These are phyloP conservation scores for Nevesoporus exiguus DNA, from an alignment of 768 basidiomycete genomes.

Conservation along the genomic window DNA sequence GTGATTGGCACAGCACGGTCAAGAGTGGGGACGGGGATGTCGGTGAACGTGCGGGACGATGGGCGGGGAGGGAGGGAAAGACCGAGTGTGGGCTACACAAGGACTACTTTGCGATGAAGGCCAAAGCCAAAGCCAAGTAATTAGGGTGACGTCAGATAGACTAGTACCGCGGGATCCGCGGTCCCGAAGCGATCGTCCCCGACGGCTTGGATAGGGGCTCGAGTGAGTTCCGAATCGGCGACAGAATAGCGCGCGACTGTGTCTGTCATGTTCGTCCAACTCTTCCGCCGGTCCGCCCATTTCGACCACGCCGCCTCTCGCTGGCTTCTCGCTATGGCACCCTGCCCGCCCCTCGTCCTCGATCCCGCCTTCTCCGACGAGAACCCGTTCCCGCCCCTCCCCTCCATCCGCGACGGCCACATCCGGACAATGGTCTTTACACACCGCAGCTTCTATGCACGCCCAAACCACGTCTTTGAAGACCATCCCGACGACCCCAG, in stretches of 20 bases:
- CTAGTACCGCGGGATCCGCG: no score
- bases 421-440: constrained; percentile 64
- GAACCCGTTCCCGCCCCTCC: constrained; percentile 51
- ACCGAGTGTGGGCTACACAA: constrained; percentile 95
- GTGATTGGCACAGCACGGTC: constrained; percentile 96
- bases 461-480: constrained; percentile 75
- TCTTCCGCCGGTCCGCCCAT: no score
- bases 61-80: constrained; percentile 82
- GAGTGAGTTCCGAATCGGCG: neutral
- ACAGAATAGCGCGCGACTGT: neutral
- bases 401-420: constrained; percentile 44
- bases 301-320: constrained; percentile 1
- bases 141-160: no score
- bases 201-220: neutral
- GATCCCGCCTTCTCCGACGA: constrained; percentile 31
- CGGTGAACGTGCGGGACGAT: constrained; percentile 84
- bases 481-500: constrained; percentile 68
- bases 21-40: constrained; percentile 61
- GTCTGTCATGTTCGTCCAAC: neutral
- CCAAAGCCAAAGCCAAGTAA: constrained; percentile 48
- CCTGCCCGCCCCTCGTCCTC: constrained; percentile 1
- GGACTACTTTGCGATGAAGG: constrained; percentile 81
- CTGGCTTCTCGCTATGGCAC: neutral
- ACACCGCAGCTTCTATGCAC: constrained; percentile 65
- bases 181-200: no score